Percentiles rank a stretch among this genome's conserved stretches.
Conservation (phyloP, 1,284 basidiomycete genomes). For the Ustilago crameri region DNA sequence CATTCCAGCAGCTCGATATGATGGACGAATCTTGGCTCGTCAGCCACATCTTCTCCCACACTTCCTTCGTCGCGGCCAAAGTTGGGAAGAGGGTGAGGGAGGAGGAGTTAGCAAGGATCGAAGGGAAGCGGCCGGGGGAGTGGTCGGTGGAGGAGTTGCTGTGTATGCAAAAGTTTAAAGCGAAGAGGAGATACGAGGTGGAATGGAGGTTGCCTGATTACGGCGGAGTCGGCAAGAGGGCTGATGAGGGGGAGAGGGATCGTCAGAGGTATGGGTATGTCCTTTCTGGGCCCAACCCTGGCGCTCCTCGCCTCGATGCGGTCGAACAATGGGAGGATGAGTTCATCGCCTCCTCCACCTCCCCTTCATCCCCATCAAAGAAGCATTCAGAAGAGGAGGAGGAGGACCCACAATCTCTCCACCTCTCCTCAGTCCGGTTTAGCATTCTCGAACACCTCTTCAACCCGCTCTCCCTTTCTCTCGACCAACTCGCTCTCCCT, state of each 20-base stretch:
- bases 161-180: constrained; percentile 78
- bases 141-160: constrained; percentile 69
- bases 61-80: constrained; percentile 77
- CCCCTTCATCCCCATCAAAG: neutral
- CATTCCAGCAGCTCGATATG: constrained; percentile 97
- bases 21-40: constrained; percentile 94
- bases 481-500: constrained; percentile 79
- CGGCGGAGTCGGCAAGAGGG: constrained; percentile 67
- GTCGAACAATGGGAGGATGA: constrained; percentile 26
- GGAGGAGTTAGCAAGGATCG: constrained; percentile 65
- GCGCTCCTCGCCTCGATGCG: neutral
- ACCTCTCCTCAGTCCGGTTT: constrained; percentile 90
- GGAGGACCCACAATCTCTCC: constrained; percentile 79
- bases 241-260: constrained; percentile 17
- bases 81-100: constrained; percentile 54
- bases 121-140: constrained; percentile 3
- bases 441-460: constrained; percentile 88
- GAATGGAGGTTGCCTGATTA: constrained; percentile 78
- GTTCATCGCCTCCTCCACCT: constrained; percentile 32
- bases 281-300: constrained; percentile 20
- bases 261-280: constrained; percentile 41
- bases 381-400: constrained; percentile 27
- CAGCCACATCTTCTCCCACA: constrained; percentile 86
- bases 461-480: constrained; percentile 70
- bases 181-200: constrained; percentile 3